Evolutionary conservation across 768 basidiomycete species (phyloP).

Genomic region (Phylloporus arenicola): DNA sequence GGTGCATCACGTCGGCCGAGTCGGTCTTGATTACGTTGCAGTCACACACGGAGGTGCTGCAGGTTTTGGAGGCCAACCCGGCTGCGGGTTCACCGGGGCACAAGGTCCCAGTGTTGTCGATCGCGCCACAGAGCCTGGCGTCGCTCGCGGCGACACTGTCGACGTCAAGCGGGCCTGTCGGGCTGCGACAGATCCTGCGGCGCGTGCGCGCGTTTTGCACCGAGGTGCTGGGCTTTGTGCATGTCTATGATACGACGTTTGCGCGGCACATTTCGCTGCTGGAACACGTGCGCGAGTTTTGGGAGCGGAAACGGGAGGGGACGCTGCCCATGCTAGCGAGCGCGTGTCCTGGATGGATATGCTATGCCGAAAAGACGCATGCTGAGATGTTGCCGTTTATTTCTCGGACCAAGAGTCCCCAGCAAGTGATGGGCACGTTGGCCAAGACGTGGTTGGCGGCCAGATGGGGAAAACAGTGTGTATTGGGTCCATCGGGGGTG

Average conservation of each 20-base stretch:
- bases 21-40: conserved; percentile 94
- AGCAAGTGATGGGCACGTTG: conserved; percentile 89
- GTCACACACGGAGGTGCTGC: conserved; percentile 88
- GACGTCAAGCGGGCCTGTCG: conserved; percentile 39
- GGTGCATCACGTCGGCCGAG: conserved; percentile 98
- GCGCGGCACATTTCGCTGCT: conserved; percentile 79
- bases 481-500: conserved; percentile 9
- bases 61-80: conserved; percentile 61
- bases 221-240: conserved; percentile 64
- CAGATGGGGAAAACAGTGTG: conserved; percentile 66
- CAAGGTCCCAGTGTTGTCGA: conserved; percentile 70
- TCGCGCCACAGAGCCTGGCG: conserved; percentile 83
- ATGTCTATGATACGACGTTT: conserved; percentile 93
- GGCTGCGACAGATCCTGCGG: conserved; percentile 57
- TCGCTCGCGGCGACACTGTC: conserved; percentile 66
- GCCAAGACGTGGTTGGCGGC: conserved; percentile 84
- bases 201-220: conserved; percentile 69
- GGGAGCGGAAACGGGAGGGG: conserved; percentile 52
- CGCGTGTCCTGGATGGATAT: conserved; percentile 98
- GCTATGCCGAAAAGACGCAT: conserved; percentile 98
- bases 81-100: conserved; percentile 34
- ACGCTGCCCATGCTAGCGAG: conserved; percentile 86
- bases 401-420: conserved; percentile 82
- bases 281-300: conserved; percentile 79
- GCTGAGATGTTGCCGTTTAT: conserved; percentile 91